Conservation (phyloP, 805 yeast species). For the Blastobotrys peoriensis region DNA sequence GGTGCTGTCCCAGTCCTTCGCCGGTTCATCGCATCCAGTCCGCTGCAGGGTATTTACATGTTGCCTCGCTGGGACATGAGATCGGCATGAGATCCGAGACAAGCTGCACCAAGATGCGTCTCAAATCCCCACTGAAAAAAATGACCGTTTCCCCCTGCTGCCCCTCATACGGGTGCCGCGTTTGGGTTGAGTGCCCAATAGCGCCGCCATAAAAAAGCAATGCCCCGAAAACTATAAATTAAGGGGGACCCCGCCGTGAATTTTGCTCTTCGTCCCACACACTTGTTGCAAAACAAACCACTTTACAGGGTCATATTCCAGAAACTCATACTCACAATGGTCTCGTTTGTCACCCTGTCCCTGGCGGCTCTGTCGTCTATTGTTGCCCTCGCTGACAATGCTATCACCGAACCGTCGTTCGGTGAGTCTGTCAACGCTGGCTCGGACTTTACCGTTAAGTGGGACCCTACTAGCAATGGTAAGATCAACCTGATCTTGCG, state of each 20-base stretch:
- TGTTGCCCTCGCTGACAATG: conserved; percentile 16
- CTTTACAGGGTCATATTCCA: neutral
- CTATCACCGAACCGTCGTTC: conserved; percentile 22
- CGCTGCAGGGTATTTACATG: neutral
- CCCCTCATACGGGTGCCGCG: too few species aligned
- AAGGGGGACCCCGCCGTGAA: too few species aligned
- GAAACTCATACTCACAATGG: neutral
- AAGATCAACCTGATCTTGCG: conserved; percentile 25
- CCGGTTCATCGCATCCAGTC: too few species aligned
- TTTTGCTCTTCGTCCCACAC: too few species aligned
- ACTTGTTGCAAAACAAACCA: neutral
- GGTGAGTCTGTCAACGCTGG: conserved; percentile 28
- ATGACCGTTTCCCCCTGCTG: too few species aligned
- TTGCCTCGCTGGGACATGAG: neutral
- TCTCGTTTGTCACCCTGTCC: conserved; percentile 1
- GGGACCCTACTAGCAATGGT: conserved; percentile 24
- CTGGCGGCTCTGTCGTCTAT: neutral
- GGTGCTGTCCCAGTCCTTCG: too few species aligned
- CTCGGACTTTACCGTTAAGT: conserved; percentile 22
- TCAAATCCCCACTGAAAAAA: too few species aligned
- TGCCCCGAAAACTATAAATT: too few species aligned
- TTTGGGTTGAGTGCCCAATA: too few species aligned
- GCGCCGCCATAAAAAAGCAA: too few species aligned
- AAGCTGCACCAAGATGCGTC: too few species aligned
- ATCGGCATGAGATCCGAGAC: neutral